Base-by-base conservation (phyloP, 768 basidiomycete genomes). In the Termitomyces sp. region DNA sequence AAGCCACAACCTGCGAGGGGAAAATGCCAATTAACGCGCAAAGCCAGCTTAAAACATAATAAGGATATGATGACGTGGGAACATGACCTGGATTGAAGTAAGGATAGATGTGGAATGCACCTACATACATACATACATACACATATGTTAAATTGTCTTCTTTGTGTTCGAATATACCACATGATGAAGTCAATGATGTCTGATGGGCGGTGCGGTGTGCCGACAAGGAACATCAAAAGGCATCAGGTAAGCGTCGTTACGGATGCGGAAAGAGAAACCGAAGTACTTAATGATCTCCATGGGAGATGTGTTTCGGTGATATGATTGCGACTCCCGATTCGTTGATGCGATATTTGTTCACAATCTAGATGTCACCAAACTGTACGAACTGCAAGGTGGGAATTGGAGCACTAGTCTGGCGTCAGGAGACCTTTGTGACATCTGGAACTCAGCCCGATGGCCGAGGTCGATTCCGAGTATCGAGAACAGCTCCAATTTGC, bases 131-230 rank as follows among this genome's bases (percentile, higher is more conserved):
- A n/a, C n/a, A 22, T 22, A 4, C 20, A 36, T 22, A 20, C 35
- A 52, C 12, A 38, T 15, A 35, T 22, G 33, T 22, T 7, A 35
- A 15, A 11, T 36, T 53, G 15, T 13, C 4, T 38, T 53, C 22
- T 48, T 20, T 15, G n/a, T 22, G 3, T 15, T 36, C 20, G n/a
- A 22, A 36, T 22, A 20, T 15, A 53, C 46, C 49, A 40, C 59
- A 16, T 60, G 63, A 58, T 64, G 59, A 8, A 39, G 55, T 36
- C 24, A 40, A 33, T 55, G 57, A 63, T 59, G 18, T 22, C n/a
- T 64, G 59, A 64, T 64, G 63, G 59, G 59, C 33, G 20, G 5
- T 59, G 53, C 58, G 55, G 49, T 16, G 55, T 54, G 45, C 40
- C 50, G 36, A 56, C n/a, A 55, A 18, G 39, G n/a, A 58, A 18